Evolutionary conservation across 177 flowering plant genomes (phyloP).

Genomic region (Viscum album): DNA sequence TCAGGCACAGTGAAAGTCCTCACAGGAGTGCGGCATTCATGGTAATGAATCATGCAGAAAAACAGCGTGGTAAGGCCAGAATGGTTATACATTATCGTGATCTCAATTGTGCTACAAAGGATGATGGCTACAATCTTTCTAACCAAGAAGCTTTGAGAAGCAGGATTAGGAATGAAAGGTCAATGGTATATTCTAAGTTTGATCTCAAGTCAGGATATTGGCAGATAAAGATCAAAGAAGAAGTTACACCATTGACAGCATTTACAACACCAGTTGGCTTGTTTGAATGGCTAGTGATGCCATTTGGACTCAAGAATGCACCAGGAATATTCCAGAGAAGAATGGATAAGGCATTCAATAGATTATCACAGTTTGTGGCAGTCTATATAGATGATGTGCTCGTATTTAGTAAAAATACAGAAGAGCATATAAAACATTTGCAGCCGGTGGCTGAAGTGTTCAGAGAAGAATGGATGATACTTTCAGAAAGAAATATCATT

Average conservation of each 20-base stretch:
- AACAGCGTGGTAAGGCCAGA: neutral
- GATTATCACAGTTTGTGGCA: neutral
- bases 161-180: neutral
- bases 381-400: neutral
- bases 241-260: neutral
- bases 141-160: neutral
- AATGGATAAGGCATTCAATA: neutral
- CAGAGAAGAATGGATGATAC: neutral
- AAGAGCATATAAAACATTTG: neutral
- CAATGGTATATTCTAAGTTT: neutral
- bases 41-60: neutral
- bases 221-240: neutral
- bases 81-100: neutral
- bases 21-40: neutral
- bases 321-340: neutral
- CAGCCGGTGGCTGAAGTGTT: neutral
- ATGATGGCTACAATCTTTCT: neutral
- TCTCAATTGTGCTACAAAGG: neutral
- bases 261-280: neutral
- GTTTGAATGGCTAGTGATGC: neutral
- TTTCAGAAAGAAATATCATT: neutral
- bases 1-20: neutral
- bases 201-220: neutral
- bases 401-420: neutral
- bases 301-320: neutral